Evolutionary conservation across 495 filamentous ascomycete species (phyloP).

Genomic region (Emericellopsis terricola): DNA sequence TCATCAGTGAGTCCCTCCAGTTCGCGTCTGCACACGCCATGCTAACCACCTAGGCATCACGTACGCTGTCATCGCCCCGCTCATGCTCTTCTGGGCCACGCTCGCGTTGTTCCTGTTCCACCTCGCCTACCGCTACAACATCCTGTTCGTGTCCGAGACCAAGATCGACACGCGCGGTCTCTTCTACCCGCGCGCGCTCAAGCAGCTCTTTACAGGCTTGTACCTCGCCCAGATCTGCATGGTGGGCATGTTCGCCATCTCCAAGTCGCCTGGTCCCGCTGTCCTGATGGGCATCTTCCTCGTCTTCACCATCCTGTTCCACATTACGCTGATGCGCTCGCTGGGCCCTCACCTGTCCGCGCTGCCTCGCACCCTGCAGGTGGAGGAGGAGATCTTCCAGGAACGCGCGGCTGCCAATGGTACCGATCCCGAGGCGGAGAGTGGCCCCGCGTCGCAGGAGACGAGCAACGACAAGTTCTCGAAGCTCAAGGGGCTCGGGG

Average conservation of each 20-base stretch:
- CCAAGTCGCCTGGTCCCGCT: slow-evolving; percentile 52
- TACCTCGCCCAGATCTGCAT: slow-evolving; percentile 76
- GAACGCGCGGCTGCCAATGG: neutral
- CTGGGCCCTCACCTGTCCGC: slow-evolving; percentile 67
- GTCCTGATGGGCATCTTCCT: slow-evolving; percentile 72
- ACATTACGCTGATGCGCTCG: slow-evolving; percentile 61
- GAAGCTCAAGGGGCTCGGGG: neutral
- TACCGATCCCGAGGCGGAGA: slow-evolving; percentile 7
- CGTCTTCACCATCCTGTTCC: slow-evolving; percentile 65
- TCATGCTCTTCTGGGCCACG: slow-evolving; percentile 74
- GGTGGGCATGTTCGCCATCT: slow-evolving; percentile 77
- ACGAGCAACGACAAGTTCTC: slow-evolving; percentile 10
- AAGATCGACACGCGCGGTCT: slow-evolving; percentile 80
- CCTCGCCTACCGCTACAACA: slow-evolving; percentile 85
- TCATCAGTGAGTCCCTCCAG: slow-evolving; percentile 44
- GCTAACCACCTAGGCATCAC: slow-evolving; percentile 38
- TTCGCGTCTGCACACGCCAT: neutral
- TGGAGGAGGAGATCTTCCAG: slow-evolving; percentile 37
- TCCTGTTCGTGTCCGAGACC: slow-evolving; percentile 79
- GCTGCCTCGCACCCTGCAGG: slow-evolving; percentile 44
- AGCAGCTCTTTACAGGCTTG: slow-evolving; percentile 76
- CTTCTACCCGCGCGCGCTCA: slow-evolving; percentile 73
- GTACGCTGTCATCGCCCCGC: slow-evolving; percentile 79
- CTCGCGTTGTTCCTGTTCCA: slow-evolving; percentile 79
- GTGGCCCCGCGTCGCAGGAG: slow-evolving; percentile 10